Percentiles rank a stretch among this genome's conserved stretches.
These are phyloP conservation scores for Aureobasidium sp. DNA, from an alignment of 2,329 filamentous ascomycete genomes.

Conservation along the genomic window DNA sequence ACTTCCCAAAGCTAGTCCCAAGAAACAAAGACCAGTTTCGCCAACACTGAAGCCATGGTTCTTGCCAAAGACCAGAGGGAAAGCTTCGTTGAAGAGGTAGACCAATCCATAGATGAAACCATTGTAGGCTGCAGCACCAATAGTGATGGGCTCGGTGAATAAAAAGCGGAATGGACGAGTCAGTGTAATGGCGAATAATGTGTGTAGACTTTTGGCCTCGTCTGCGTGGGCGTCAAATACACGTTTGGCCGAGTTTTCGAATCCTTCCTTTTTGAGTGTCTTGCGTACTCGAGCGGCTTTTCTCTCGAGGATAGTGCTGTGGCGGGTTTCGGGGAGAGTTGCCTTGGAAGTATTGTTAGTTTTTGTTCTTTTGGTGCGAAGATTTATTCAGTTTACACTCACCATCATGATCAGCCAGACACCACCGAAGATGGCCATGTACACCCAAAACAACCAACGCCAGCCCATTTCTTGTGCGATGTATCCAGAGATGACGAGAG, in stretches of 20 bases:
- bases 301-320: constrained; percentile 33
- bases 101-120: constrained; percentile 56
- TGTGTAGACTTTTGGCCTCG: constrained; percentile 21
- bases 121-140: constrained; percentile 55
- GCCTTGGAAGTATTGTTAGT: not conserved
- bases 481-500: constrained; percentile 39
- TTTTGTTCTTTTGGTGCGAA: not conserved
- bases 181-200: constrained; percentile 46
- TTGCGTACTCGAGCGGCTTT: constrained; percentile 78
- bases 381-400: not conserved
- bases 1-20: constrained; percentile 30
- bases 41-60: constrained; percentile 29
- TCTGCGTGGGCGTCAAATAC: constrained; percentile 27
- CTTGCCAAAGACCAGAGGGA: constrained; percentile 53
- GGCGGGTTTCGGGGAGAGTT: constrained; percentile 34
- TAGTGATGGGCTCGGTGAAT: constrained; percentile 52
- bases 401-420: constrained; percentile 30
- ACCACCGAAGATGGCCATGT: constrained; percentile 31
- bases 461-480: constrained; percentile 30
- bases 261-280: constrained; percentile 24
- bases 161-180: constrained; percentile 54
- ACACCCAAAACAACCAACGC: constrained; percentile 31
- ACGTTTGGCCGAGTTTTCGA: constrained; percentile 15
- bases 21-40: constrained; percentile 28
- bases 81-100: constrained; percentile 57